Evolutionary conservation across 2,329 filamentous ascomycete species (phyloP), one percentile per base, ranked within the genome.

Genomic region (Aspergillus transmontanensis): DNA sequence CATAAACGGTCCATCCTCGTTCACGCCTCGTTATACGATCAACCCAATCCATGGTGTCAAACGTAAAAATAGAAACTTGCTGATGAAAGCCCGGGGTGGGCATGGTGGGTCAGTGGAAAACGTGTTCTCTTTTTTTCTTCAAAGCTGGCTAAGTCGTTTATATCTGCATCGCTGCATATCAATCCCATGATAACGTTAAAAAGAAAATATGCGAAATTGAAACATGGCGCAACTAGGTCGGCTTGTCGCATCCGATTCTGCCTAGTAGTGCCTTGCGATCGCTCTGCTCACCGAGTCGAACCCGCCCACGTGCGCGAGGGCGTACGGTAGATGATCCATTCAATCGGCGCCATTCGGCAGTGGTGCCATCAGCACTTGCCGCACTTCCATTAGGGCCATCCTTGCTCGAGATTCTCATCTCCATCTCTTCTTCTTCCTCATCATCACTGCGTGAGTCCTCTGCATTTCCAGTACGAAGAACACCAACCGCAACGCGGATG

Each of bases 401-500:
- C 64, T 69, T 73, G 41, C 65, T 68, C 28, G 28, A 51, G 28
- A 19, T 32, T 32, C 28, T 51, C 55, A 68, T 59, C 3, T 66
- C 66, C 48, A 70, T 87, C 3, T 86, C 89, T 26, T 89, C 89
- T 26, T 89, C 91, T 6, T 82, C 90, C 78, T 96, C 93, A 67
- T 93, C 92, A 70, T 97, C 94, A 66, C 92, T 96, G 61, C 95
- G 88, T 21, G 88, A 86, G 73, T 99, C 95, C 67, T 97, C 93
- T 6, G 94, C 93, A 36, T 87, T 86, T 36, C 94, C 94, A 21
- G 73, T 75, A 57, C 85, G 86, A 41, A 98, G 75, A 6, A 98
- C 93, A 65, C 90, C 89, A 66, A 90, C 84, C 26, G 93, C 93
- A 2, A 99, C 91, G 62, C 89, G 87, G 45, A 94, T 79, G 69